A percentile compares a stretch with the other conserved stretches of the same genome.
phyloP scores from a whole-genome alignment of 2,329 filamentous ascomycete genomes.

The Trichoderma polysporum region DNA sequence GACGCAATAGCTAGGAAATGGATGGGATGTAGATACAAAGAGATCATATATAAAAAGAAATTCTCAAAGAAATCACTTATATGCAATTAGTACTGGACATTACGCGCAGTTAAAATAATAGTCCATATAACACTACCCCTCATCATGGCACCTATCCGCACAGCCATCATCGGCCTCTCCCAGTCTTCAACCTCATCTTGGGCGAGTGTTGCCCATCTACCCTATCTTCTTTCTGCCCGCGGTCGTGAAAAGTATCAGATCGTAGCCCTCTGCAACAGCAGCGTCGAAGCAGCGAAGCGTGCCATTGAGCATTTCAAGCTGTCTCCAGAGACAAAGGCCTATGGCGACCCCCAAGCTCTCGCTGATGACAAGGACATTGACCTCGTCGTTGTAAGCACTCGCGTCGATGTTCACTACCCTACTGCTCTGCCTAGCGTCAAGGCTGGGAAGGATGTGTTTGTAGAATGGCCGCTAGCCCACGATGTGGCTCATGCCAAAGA shows the following conservation, averaged over 20 bases:
- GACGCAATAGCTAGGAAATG: background rate
- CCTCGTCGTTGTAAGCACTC: slow-evolving; percentile 54
- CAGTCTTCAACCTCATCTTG: slow-evolving; percentile 51
- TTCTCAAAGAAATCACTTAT: background rate
- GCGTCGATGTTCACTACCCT: slow-evolving; percentile 53
- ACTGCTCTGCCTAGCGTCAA: slow-evolving; percentile 47
- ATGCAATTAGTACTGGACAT: background rate
- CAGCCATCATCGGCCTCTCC: slow-evolving; percentile 60
- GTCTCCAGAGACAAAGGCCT: slow-evolving; percentile 42
- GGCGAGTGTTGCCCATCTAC: slow-evolving; percentile 57
- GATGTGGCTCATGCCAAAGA: slow-evolving; percentile 42
- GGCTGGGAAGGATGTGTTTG: slow-evolving; percentile 53
- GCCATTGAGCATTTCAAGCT: slow-evolving; percentile 47
- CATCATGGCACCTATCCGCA: slow-evolving; percentile 50
- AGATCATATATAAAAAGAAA: background rate
- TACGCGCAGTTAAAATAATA: background rate
- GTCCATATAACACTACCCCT: background rate
- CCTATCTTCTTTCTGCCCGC: slow-evolving; percentile 53
- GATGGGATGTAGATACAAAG: background rate
- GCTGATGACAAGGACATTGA: slow-evolving; percentile 52
- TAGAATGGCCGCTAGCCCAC: slow-evolving; percentile 59
- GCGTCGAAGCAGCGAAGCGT: slow-evolving; percentile 41
- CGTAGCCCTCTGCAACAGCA: slow-evolving; percentile 54
- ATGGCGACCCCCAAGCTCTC: slow-evolving; percentile 50
- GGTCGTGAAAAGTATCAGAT: slow-evolving; percentile 47